Evolutionary conservation across 768 basidiomycete genomes (phyloP), one percentile per base, ranked within the genome.

Genomic region (Hygrophoropsis aurantiaca): DNA sequence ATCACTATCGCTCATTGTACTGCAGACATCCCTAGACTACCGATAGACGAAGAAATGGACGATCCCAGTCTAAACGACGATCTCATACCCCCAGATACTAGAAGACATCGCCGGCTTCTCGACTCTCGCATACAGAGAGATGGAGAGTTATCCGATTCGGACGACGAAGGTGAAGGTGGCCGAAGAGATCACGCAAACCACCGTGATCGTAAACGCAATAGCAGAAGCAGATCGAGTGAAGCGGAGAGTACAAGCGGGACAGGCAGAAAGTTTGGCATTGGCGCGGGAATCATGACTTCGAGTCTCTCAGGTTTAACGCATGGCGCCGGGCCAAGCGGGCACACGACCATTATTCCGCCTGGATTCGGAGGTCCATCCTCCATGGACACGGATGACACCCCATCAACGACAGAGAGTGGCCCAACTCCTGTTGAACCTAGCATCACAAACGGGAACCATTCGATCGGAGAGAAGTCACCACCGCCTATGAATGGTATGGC

Each of bases 101-200:
- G 94, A 41, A 78, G 89, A 54, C 84, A 87, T 19, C 80, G 79
- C 56, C 79, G 85, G 13, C 67, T 92, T 8, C 79, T 94, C 26
- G 95, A 99, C 62, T 79, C 84, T 19, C 76, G 85, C 19, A 76
- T 87, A 51, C 93, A 94, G 62, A 81, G 79, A 4, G 92, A 95
- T 33, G 88, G 87, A 18, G 91, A 94, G 59, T 76, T 97, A 11
- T 97, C 93, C 6, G 97, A 99, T 65, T 98, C 97, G 2, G 97
- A 99, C 54, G 97, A 99, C 62, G 97, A 99, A 68, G 94, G 92
- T 15, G 87, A 88, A 56, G 94, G 90, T 37, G 90, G 85, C 1
- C 78, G 94, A 45, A 75, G 85, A 48, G 77, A 93, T 56, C 83
- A 84, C 48, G 70, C 78, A 8, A 71, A 71, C 30, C 81, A 87